Conservation (phyloP, 1,139 yeast genomes). For the Suhomyces yuchorum region DNA sequence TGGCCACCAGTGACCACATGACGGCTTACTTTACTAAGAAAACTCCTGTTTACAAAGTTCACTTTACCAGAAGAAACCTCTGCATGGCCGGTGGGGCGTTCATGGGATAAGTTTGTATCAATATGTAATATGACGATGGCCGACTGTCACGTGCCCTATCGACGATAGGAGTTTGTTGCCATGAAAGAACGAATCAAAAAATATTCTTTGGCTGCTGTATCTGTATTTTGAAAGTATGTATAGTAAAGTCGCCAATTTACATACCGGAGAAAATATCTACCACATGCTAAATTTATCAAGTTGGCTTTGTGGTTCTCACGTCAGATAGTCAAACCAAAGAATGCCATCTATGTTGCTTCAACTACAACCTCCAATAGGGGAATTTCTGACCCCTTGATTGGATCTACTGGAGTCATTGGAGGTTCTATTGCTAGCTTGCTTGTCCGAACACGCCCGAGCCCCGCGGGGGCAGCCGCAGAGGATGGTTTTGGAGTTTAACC, state of each 20-base stretch:
- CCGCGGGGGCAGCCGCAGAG: neutral
- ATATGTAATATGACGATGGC: neutral
- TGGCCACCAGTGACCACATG: slow-evolving; percentile 86
- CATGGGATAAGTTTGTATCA: slow-evolving; percentile 15
- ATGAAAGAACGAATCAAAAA: neutral
- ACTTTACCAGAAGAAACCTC: slow-evolving; percentile 85
- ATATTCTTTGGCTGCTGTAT: neutral
- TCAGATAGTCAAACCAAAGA: neutral
- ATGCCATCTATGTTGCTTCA: neutral
- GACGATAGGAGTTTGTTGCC: neutral
- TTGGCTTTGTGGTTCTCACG: neutral
- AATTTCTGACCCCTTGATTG: neutral
- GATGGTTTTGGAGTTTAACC: neutral
- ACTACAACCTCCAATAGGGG: neutral
- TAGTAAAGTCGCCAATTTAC: neutral
- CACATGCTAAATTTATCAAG: neutral
- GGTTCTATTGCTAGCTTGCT: neutral
- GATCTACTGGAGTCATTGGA: neutral
- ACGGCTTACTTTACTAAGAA: slow-evolving; percentile 92
- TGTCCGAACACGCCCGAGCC: neutral
- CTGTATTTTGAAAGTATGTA: neutral
- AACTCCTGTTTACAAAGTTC: slow-evolving; percentile 92
- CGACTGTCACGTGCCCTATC: neutral
- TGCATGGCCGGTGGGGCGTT: slow-evolving; percentile 94
- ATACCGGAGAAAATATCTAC: neutral